A percentile compares a stretch with the other conserved stretches of the same genome.
Evolutionary conservation across 2,329 filamentous ascomycete species (phyloP).

Genomic region (Paramyrothecium sp.): DNA sequence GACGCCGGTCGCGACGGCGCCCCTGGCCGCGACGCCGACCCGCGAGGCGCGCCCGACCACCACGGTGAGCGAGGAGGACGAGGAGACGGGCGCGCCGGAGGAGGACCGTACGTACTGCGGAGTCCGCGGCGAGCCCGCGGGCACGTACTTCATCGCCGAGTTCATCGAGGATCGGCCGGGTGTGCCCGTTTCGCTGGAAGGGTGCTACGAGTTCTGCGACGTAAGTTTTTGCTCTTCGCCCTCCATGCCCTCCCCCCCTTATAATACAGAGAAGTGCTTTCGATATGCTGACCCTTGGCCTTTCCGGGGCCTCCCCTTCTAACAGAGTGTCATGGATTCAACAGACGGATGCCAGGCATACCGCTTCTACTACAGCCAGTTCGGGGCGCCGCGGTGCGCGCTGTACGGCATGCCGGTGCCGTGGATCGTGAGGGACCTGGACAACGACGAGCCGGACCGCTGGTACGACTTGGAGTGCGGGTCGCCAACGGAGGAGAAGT

Average conservation of each 20-base stretch:
- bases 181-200: slow-evolving; percentile 33
- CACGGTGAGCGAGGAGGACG: slow-evolving; percentile 26
- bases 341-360: slow-evolving; percentile 33
- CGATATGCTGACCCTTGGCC: not conserved
- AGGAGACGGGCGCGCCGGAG: slow-evolving; percentile 27
- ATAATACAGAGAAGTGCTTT: too few species aligned
- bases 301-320: too few species aligned
- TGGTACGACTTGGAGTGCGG: slow-evolving; percentile 37
- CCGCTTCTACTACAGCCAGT: slow-evolving; percentile 29
- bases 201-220: slow-evolving; percentile 41
- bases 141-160: slow-evolving; percentile 35
- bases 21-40: slow-evolving; percentile 20
- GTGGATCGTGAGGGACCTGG: slow-evolving; percentile 24
- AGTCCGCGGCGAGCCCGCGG: slow-evolving; percentile 31
- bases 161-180: slow-evolving; percentile 31
- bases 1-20: slow-evolving; percentile 24
- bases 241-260: too few species aligned
- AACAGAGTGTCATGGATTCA: slow-evolving; percentile 26
- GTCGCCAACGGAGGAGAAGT: slow-evolving; percentile 24
- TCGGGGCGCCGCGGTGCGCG: slow-evolving; percentile 30
- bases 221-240: slow-evolving; percentile 22
- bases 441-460: slow-evolving; percentile 22
- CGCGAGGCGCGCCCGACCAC: slow-evolving; percentile 22
- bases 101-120: slow-evolving; percentile 32
- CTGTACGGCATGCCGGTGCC: slow-evolving; percentile 32